Evolutionary conservation across 2,329 filamentous ascomycete genomes (phyloP).

Genomic region (Pseudogymnoascus sp.): DNA sequence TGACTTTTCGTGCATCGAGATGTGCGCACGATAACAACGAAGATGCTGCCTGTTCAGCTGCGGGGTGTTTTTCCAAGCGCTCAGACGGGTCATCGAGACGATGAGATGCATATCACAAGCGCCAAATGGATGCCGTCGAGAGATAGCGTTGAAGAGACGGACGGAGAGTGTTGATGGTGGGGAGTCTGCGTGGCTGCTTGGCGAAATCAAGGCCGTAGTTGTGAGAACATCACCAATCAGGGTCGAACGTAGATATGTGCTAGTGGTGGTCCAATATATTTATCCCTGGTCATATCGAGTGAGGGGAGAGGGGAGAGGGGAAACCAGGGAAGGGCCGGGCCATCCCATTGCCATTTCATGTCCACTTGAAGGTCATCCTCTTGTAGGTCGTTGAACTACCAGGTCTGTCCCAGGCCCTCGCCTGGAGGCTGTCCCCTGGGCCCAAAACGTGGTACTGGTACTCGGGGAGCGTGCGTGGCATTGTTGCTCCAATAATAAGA

Average conservation of each 20-base stretch:
- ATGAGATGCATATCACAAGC: conserved; percentile 5
- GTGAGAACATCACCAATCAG: background rate
- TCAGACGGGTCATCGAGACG: background rate
- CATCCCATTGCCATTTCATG: background rate
- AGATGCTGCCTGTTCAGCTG: background rate
- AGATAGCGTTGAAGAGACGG: background rate
- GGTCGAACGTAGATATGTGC: background rate
- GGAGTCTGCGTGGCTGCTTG: background rate
- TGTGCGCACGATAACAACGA: background rate
- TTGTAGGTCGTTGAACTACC: background rate
- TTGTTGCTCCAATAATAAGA: background rate
- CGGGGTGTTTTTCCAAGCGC: background rate
- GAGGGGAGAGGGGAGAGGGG: background rate
- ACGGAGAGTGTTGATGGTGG: background rate
- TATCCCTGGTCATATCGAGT: background rate
- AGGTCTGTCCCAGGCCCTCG: background rate
- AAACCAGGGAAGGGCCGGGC: background rate
- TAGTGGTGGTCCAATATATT: background rate
- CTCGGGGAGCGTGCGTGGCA: background rate
- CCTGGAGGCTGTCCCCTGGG: background rate
- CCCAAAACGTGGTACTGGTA: background rate
- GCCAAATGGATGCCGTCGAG: background rate
- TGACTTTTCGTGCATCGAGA: background rate
- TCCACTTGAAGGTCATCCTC: background rate
- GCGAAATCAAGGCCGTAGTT: background rate